Conservation (phyloP, 192 early-diverging fungal genomes). For the Coemansia sp. region DNA sequence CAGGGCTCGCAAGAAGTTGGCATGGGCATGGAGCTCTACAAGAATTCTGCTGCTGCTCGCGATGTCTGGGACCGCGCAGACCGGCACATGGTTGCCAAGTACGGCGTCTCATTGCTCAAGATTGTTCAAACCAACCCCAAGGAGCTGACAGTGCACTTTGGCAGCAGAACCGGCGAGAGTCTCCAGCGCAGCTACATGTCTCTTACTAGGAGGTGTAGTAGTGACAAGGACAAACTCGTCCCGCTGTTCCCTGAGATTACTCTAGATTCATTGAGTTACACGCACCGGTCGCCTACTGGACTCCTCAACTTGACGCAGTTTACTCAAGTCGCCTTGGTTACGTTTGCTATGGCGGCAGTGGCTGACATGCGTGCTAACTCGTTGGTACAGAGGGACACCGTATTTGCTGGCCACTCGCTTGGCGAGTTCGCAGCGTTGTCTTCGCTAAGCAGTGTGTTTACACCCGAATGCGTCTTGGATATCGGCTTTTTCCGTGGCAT, state of each 20-base stretch:
- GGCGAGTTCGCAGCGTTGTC: slow-evolving; percentile 91
- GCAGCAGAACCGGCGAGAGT: slow-evolving; percentile 68
- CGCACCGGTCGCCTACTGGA: slow-evolving; percentile 76
- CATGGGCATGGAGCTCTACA: slow-evolving; percentile 97
- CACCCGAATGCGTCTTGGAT: slow-evolving; percentile 80
- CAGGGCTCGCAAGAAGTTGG: slow-evolving; percentile 93
- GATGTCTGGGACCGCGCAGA: slow-evolving; percentile 93
- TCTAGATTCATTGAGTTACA: slow-evolving; percentile 71
- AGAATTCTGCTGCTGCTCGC: slow-evolving; percentile 74
- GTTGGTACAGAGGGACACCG: slow-evolving; percentile 73
- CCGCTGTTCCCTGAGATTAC: slow-evolving; percentile 57
- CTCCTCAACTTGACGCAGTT: slow-evolving; percentile 93
- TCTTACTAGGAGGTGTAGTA: slow-evolving; percentile 56
- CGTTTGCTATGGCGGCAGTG: slow-evolving; percentile 87
- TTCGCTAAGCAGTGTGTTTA: slow-evolving; percentile 71
- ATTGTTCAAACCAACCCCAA: slow-evolving; percentile 88
- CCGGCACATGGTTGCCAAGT: slow-evolving; percentile 75
- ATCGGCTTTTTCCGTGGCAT: slow-evolving; percentile 94
- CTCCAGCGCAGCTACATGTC: slow-evolving; percentile 79
- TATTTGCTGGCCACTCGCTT: slow-evolving; percentile 93
- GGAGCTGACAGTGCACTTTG: slow-evolving; percentile 71
- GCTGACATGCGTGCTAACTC: slow-evolving; percentile 88
- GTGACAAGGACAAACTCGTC: not conserved
- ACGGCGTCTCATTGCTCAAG: slow-evolving; percentile 86
- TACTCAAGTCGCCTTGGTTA: slow-evolving; percentile 83